Base-by-base conservation (phyloP, 257 asterid genomes). In the Misopates orontium region DNA sequence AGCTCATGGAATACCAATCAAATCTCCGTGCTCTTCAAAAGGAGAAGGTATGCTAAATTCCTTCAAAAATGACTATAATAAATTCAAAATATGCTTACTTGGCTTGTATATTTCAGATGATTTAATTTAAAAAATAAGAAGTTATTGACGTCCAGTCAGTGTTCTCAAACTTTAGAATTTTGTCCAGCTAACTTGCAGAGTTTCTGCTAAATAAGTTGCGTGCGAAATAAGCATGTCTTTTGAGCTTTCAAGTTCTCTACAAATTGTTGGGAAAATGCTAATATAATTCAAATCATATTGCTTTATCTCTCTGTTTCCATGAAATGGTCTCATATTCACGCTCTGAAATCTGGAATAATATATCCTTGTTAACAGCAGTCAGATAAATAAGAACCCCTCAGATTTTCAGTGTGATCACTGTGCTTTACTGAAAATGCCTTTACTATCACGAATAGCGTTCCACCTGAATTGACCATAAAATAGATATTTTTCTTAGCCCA, bases 1-100 rank as follows among this genome's bases (percentile, higher is more conserved):
- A 90, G 84, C 90, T 93, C 52, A 71, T 75, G 23, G 96, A 90
- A 52, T 81, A 81, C 81, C 95, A 93, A 66, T 74, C 97, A 18
- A 79, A 71, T 65, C 96, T 93, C 51, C 84, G 76, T 59, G 72
- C 85, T 40, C 86, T 93, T 36, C 96, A 93, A 76, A 93, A 83
- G 73, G 99, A 87, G 72, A 93, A 88, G 97, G 99, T 93, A 77
- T 69, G 64, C 64, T 36, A 9, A 36, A 36, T 36, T 9, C 6
- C 42, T 36, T 9, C 11, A 9, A 5, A 36, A 36, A 1, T 1
- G 8, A 1, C 8, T 36, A 36, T 36, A 8, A 10, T 4, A 5
- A 36, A 9, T 36, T 36, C 10, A 8, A 36, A 36, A 36, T 36
- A 36, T 36, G 8, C 42, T 10, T 36, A 36, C 42, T 5, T 36